phyloP scores from a whole-genome alignment of 2,329 filamentous ascomycete genomes.

The Ascochyta fabae region DNA sequence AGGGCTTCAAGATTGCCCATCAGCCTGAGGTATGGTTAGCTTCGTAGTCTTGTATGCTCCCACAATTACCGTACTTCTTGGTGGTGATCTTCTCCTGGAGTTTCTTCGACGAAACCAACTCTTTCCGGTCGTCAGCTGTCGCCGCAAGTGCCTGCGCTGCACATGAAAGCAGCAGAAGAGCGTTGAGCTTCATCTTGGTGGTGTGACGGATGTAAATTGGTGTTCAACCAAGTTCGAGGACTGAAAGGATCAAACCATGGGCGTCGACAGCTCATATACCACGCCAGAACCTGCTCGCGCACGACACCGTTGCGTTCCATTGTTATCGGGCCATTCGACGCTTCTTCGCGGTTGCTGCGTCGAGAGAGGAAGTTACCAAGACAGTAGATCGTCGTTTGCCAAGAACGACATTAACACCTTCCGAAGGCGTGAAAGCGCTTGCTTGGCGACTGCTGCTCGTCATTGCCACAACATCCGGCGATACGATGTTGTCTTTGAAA shows the following conservation, averaged over 20 bases:
- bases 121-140: constrained; percentile 3
- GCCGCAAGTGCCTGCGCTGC: constrained; percentile 34
- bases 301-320: constrained; percentile 23
- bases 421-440: constrained; percentile 29
- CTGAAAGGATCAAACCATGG: not conserved
- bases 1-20: constrained; percentile 62
- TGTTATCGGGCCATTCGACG: constrained; percentile 27
- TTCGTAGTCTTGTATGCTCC: not conserved
- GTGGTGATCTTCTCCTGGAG: constrained; percentile 51
- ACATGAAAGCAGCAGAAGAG: constrained; percentile 31
- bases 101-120: constrained; percentile 46
- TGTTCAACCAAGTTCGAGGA: not conserved
- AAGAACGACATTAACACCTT: constrained; percentile 39
- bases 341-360: constrained; percentile 29
- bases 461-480: constrained; percentile 3
- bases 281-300: constrained; percentile 18
- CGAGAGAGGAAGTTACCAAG: constrained; percentile 44
- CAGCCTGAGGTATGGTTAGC: constrained; percentile 50
- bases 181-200: constrained; percentile 38
- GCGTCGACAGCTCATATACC: constrained; percentile 23
- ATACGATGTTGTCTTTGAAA: not conserved
- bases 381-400: constrained; percentile 34
- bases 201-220: not conserved
- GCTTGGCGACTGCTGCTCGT: constrained; percentile 27
- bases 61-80: constrained; percentile 37